These are phyloP conservation scores for Pseudogymnoascus sp. DNA, from an alignment of 2,329 filamentous ascomycete genomes.

Conservation along the genomic window DNA sequence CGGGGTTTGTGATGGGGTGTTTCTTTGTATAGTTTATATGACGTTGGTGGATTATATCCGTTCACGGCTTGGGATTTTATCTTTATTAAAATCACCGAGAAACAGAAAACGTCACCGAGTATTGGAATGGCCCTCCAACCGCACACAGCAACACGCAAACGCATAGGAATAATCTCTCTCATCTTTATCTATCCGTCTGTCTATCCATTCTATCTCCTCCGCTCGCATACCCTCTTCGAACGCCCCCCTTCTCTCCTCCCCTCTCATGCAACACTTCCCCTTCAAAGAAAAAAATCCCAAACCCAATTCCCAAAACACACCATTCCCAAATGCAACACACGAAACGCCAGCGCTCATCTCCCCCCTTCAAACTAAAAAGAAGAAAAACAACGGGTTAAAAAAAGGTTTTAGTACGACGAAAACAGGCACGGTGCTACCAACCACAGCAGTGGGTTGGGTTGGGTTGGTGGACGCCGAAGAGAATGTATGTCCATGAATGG, in stretches of 20 bases:
- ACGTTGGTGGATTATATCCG: neutral
- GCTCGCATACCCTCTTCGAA: neutral
- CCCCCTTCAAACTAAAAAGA: neutral
- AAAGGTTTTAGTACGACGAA: neutral
- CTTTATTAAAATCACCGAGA: no score
- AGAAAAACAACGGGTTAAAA: neutral
- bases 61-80: no score
- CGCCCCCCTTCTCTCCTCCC: neutral
- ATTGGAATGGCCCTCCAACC: no score
- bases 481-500: slow-evolving; percentile 12
- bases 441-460: neutral
- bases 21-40: neutral
- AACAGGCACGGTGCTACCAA: neutral
- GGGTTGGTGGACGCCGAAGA: neutral
- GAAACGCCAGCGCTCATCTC: neutral
- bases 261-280: neutral
- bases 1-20: no score
- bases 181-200: slow-evolving; percentile 5
- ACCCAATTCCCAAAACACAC: neutral
- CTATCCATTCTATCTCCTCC: neutral
- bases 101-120: no score
- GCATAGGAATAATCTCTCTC: neutral
- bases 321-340: slow-evolving; percentile 2
- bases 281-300: neutral
- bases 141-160: neutral